These are phyloP conservation scores for Starmerella bombi DNA, from an alignment of 805 yeast genomes.

Conservation along the genomic window DNA sequence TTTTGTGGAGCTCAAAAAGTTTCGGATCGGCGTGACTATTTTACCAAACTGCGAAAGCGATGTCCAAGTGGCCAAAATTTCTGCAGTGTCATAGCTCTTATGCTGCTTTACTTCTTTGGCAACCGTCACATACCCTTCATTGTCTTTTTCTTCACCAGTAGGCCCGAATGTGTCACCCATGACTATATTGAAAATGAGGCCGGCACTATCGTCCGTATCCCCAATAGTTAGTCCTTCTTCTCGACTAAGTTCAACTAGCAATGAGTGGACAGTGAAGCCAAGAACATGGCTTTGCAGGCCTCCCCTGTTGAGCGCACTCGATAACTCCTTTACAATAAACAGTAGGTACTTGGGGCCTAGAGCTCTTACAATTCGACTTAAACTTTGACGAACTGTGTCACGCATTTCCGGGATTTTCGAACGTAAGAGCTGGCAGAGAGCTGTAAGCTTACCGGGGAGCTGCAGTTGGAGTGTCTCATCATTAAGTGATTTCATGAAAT, in stretches of 20 bases:
- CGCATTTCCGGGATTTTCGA: conserved; percentile 77
- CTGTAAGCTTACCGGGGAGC: conserved; percentile 72
- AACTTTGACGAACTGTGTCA: conserved; percentile 66
- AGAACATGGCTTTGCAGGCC: conserved; percentile 78
- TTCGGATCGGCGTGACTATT: conserved; percentile 56
- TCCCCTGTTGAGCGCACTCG: conserved; percentile 68
- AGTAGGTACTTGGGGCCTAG: conserved; percentile 64
- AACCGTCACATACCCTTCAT: conserved; percentile 73
- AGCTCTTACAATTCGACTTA: conserved; percentile 48
- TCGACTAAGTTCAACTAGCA: conserved; percentile 43
- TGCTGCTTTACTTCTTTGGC: conserved; percentile 85
- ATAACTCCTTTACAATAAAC: conserved; percentile 66
- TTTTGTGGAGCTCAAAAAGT: conserved; percentile 45
- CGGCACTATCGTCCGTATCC: conserved; percentile 53
- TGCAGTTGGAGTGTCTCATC: conserved; percentile 41
- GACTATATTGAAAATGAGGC: conserved; percentile 49
- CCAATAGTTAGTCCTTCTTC: conserved; percentile 34
- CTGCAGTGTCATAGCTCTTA: conserved; percentile 79
- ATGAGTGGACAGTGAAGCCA: conserved; percentile 70
- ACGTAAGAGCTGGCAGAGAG: conserved; percentile 77
- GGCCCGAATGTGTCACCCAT: conserved; percentile 92
- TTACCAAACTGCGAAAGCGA: conserved; percentile 42
- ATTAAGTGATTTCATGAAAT: conserved; percentile 49
- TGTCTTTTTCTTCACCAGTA: conserved; percentile 88
- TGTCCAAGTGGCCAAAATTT: conserved; percentile 55